Conservation (phyloP, 2,329 filamentous ascomycete species). For the Metarhizium brunneum region DNA sequence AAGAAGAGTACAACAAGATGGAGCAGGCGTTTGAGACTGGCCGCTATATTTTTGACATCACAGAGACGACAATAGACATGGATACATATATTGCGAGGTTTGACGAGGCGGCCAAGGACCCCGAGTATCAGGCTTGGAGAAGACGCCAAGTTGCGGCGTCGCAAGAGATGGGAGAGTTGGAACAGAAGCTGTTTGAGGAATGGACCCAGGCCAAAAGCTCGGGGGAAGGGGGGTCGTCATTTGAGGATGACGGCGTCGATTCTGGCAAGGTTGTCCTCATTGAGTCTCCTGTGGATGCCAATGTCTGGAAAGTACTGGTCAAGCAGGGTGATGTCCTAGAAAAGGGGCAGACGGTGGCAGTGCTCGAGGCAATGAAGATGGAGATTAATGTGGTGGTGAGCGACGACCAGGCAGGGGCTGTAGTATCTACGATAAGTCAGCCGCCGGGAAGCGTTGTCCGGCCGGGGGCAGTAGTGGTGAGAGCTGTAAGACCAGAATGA, state of each 20-base stretch:
- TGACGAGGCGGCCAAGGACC: background rate
- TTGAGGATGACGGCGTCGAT: background rate
- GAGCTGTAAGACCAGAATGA: background rate
- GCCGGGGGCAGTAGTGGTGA: background rate
- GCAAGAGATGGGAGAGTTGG: background rate
- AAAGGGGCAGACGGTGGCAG: slow-evolving; percentile 18
- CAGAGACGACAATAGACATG: background rate
- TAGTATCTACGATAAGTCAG: slow-evolving; percentile 1
- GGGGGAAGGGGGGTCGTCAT: background rate
- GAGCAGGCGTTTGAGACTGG: slow-evolving; percentile 20
- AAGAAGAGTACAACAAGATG: slow-evolving; percentile 20
- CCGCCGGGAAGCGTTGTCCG: slow-evolving; percentile 1
- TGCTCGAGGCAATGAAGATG: slow-evolving; percentile 50
- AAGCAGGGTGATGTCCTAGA: slow-evolving; percentile 26
- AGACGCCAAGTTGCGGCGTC: slow-evolving; percentile 2
- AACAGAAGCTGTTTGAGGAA: background rate
- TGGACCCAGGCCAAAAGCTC: background rate
- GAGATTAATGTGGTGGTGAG: slow-evolving; percentile 28
- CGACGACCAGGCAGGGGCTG: slow-evolving; percentile 3
- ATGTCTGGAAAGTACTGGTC: slow-evolving; percentile 44
- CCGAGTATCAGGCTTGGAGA: background rate
- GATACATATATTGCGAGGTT: slow-evolving; percentile 5
- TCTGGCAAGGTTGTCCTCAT: background rate
- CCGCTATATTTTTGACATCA: slow-evolving; percentile 20
- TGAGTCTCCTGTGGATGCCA: slow-evolving; percentile 24